Evolutionary conservation across 2,329 filamentous ascomycete genomes (phyloP).

Genomic region (Clarireedia hainanense): DNA sequence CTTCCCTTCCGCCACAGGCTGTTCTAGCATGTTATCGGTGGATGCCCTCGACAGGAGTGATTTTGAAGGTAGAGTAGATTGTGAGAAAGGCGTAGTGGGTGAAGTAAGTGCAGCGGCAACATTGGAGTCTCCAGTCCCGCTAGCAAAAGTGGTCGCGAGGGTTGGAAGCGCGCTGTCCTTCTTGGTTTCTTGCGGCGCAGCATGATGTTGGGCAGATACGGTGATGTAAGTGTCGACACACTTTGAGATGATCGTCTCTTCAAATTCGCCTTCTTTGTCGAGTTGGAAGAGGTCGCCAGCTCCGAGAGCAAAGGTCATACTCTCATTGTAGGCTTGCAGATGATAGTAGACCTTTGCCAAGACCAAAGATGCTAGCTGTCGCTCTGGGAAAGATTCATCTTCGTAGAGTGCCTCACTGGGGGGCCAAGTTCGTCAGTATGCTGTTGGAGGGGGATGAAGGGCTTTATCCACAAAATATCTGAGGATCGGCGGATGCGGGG

Average conservation of each 20-base stretch:
- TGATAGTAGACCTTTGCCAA: slow-evolving; percentile 99
- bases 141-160: slow-evolving; percentile 71
- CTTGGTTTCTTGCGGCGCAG: slow-evolving; percentile 41
- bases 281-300: slow-evolving; percentile 94
- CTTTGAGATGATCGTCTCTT: slow-evolving; percentile 98
- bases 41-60: slow-evolving; percentile 84
- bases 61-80: slow-evolving; percentile 87
- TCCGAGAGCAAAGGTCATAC: slow-evolving; percentile 94
- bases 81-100: slow-evolving; percentile 90
- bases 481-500: not conserved
- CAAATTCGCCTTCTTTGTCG: slow-evolving; percentile 85
- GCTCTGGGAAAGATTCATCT: slow-evolving; percentile 89
- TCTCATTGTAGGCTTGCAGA: slow-evolving; percentile 97
- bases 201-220: slow-evolving; percentile 53
- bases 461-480: not conserved
- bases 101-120: slow-evolving; percentile 59
- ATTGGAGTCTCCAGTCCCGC: slow-evolving; percentile 56
- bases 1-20: slow-evolving; percentile 35
- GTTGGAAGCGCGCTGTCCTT: slow-evolving; percentile 41
- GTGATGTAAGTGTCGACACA: slow-evolving; percentile 97
- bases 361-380: slow-evolving; percentile 87
- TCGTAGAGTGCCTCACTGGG: slow-evolving; percentile 90
- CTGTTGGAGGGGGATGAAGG: not conserved
- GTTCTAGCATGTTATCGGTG: slow-evolving; percentile 49
- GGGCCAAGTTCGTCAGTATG: slow-evolving; percentile 13